Evolutionary conservation across 2,329 filamentous ascomycete genomes (phyloP), one percentile per base, ranked within the genome.

Genomic region (Neonectria magnoliae): DNA sequence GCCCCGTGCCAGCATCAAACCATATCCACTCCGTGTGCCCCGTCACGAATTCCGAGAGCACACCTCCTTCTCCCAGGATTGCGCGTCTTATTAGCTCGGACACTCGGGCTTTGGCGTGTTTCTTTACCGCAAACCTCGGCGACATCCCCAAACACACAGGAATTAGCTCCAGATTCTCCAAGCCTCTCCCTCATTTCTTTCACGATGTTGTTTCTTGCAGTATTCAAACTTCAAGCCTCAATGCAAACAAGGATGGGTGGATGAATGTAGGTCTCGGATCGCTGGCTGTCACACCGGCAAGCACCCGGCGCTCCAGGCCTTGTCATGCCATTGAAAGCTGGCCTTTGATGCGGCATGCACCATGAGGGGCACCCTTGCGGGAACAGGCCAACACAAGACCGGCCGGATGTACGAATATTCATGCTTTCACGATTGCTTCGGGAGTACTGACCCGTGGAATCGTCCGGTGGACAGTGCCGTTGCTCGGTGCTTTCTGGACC

Each of bases 241-340:
- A 51, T 58, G 56, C 56, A 47, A 44, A 59, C 8, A 51, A 59
- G 44, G 38, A 38, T 16, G 58, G 52, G 47, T 38, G 41, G 50
- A 36, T 27, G 38, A 29, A 56, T 62, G 53, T 47, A 56, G 51
- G 51, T 52, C 20, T 61, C 58, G 58, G 62, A 25, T 63, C 56
- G 36, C 45, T 61, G 59, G 38, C 47, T 64, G 64, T 57, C 66
- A 64, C 66, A 64, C 66, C 66, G 54, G 66, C 57, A 64, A 59
- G 45, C 50, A 64, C 55, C 66, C 66, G 64, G 66, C 53, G 55
- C 42, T 57, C 27, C 29, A 53, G 41, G 41, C 25, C 50, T 47
- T 27, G 45, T 60, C 47, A 60, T 52, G 31, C 27, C 20, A 38
- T 29, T 59, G 59, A 62, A 54, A 54, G 52, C 60, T 68, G 48